Evolutionary conservation across 2,329 filamentous ascomycete species (phyloP).

Genomic region (Scytalidium lignicola): DNA sequence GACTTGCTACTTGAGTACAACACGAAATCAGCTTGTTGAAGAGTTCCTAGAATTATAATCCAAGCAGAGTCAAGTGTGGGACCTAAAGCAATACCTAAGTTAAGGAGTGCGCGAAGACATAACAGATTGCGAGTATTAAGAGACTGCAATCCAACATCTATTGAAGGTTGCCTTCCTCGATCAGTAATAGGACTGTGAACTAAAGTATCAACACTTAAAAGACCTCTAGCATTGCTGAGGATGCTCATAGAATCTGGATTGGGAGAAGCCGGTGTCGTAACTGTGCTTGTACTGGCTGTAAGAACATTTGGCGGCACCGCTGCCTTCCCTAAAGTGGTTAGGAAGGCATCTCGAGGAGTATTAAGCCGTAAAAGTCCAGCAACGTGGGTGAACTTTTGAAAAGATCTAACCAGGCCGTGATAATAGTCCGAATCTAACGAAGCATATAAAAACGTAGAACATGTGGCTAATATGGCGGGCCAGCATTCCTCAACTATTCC

Average conservation of each 20-base stretch:
- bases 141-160: conserved; percentile 46
- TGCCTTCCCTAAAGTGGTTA: conserved; percentile 89
- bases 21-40: conserved; percentile 89
- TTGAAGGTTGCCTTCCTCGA: conserved; percentile 52
- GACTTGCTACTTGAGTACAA: conserved; percentile 55
- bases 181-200: conserved; percentile 57
- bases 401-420: conserved; percentile 82
- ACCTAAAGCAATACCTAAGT: conserved; percentile 88
- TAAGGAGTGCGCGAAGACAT: conserved; percentile 86
- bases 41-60: conserved; percentile 84
- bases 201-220: conserved; percentile 69
- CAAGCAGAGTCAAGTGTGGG: conserved; percentile 81
- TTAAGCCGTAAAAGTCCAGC: conserved; percentile 78
- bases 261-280: conserved; percentile 36
- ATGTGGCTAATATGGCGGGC: conserved; percentile 91
- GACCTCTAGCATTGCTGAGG: conserved; percentile 64
- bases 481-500: conserved; percentile 86
- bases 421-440: conserved; percentile 92
- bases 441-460: conserved; percentile 91
- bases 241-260: conserved; percentile 50
- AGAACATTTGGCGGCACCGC: conserved; percentile 80
- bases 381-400: conserved; percentile 93
- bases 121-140: conserved; percentile 86
- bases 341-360: conserved; percentile 87
- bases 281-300: conserved; percentile 51